Conservation (phyloP, 768 basidiomycete species). For the Rubroboletus satanas region DNA sequence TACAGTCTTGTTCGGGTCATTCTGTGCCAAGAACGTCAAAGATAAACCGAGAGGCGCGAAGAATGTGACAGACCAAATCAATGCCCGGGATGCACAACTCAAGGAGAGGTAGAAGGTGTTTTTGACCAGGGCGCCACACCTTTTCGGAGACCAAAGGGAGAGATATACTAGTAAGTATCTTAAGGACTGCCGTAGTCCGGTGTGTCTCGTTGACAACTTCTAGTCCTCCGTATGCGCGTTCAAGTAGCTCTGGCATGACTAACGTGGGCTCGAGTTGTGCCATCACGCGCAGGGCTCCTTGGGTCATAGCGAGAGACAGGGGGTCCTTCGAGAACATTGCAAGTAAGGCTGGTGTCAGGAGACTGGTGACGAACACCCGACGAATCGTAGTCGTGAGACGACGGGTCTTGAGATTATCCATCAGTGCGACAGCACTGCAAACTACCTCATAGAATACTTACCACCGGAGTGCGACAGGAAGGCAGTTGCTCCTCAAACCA, state of each 20-base stretch:
- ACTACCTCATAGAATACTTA: constrained; percentile 24
- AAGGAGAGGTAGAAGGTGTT: constrained; percentile 81
- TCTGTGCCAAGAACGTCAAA: constrained; percentile 38
- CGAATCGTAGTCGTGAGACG: constrained; percentile 80
- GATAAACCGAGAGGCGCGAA: not conserved
- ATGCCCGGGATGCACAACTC: constrained; percentile 90
- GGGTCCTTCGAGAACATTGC: constrained; percentile 90
- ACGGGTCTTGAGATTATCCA: constrained; percentile 44
- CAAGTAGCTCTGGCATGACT: constrained; percentile 87
- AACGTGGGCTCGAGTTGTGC: constrained; percentile 77
- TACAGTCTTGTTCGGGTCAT: constrained; percentile 76
- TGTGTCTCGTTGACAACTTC: constrained; percentile 95
- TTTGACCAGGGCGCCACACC: constrained; percentile 82
- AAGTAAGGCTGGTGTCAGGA: constrained; percentile 84
- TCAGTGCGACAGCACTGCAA: not conserved
- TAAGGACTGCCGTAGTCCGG: constrained; percentile 86
- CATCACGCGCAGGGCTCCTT: constrained; percentile 73
- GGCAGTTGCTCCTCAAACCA: constrained; percentile 73
- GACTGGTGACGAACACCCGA: constrained; percentile 71
- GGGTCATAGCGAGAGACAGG: constrained; percentile 74
- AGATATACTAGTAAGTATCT: constrained; percentile 74
- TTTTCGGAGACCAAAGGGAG: constrained; percentile 73
- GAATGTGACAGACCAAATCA: constrained; percentile 57
- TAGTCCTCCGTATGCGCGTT: constrained; percentile 87
- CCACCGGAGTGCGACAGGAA: constrained; percentile 74